These are phyloP conservation scores for Magnaporthiopsis incrustans DNA, from an alignment of 2,329 filamentous ascomycete genomes.

Conservation along the genomic window DNA sequence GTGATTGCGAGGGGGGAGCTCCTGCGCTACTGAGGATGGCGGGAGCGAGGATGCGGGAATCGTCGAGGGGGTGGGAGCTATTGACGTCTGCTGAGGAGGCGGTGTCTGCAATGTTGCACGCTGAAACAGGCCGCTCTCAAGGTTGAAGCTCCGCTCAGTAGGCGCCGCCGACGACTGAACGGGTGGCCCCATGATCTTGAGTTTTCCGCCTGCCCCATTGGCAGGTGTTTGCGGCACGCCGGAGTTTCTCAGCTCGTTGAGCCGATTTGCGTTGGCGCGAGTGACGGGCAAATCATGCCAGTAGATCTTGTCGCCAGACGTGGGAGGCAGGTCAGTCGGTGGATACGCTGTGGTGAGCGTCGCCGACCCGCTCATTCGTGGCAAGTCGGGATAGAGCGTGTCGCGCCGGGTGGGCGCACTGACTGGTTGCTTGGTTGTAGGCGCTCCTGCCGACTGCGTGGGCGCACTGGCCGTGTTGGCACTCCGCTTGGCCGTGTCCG, in stretches of 20 bases:
- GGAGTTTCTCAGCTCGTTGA: background rate
- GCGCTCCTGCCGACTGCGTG: background rate
- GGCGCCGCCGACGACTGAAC: conserved; percentile 1
- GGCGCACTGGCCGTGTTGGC: background rate
- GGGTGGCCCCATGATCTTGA: background rate
- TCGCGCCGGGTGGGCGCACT: background rate
- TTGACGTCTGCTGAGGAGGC: background rate
- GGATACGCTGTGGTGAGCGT: background rate
- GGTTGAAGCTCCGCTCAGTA: conserved; percentile 7
- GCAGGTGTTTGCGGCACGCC: conserved; percentile 2
- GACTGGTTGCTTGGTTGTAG: background rate
- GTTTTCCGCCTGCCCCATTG: background rate
- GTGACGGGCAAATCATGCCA: background rate
- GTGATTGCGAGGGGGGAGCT: background rate
- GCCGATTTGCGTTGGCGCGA: background rate
- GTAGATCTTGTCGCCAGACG: background rate
- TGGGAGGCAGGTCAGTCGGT: background rate
- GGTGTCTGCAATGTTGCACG: conserved; percentile 3
- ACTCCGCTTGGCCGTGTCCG: background rate
- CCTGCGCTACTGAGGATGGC: background rate
- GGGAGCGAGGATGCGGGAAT: background rate
- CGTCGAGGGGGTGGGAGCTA: background rate
- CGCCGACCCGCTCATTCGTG: background rate
- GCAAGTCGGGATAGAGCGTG: background rate
- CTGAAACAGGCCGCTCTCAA: conserved; percentile 5